Evolutionary conservation across 2,329 filamentous ascomycete genomes (phyloP), one percentile per base, ranked within the genome.

Genomic region (Alternaria rosae): DNA sequence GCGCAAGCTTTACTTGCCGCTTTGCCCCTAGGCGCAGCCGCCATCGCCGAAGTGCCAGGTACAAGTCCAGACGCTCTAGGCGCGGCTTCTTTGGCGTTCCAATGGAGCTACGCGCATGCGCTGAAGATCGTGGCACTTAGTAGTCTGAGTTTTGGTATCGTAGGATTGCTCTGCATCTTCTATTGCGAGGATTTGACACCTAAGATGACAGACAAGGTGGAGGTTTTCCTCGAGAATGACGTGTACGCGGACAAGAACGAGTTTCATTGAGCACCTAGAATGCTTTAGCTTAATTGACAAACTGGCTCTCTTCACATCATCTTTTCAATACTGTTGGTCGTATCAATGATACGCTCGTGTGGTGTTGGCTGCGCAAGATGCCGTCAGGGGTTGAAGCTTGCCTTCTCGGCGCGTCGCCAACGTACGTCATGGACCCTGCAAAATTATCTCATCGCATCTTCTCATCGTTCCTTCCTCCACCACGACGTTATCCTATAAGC

Each of bases 151-250:
- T 73, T 73, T 48, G 68, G 69, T 26, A 44, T 70, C 12, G 43
- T 70, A n/a, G 66, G 61, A 2, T 38, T 73, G 11, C 62, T 71
- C 26, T 69, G 66, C 17, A 68, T 68, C 47, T 63, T 73, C 32
- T 65, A 57, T 12, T 71, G 69, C 42, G 65, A 72, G 47, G 70
- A 74, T 59, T 28, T 73, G 20, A 66, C 61, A 7, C 65, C 62
- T 10, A 74, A 74, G 65, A 74, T 72, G 70, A 69, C 64, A n/a
- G 58, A 70, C n/a, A 72, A 70, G 66, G 70, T 68, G 11, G 69
- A 74, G 57, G 63, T 72, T 2, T 74, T 72, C 47, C 57, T 74
- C 41, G 71, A 73, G 56, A 74, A 74, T 32, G 71, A 74, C 61
- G 57, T 70, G 17, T 65, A 71, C 55, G 70, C 69, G 10, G 70